phyloP scores from a whole-genome alignment of 768 basidiomycete genomes.

The Boletus insuetus region DNA sequence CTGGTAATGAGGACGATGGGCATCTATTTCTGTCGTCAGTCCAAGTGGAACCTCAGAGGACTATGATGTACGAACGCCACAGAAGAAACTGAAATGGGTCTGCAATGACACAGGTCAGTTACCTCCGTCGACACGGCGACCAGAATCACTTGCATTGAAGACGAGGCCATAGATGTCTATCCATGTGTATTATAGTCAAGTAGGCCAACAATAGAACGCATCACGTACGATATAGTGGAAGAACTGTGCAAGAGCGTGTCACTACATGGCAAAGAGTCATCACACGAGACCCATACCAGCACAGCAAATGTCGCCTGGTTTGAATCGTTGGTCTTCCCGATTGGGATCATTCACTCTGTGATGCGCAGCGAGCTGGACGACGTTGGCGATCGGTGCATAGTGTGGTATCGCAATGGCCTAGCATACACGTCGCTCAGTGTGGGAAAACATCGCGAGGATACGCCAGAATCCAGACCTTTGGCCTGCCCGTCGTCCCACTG shows the following conservation, averaged over 20 bases:
- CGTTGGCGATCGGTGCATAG: constrained; percentile 55
- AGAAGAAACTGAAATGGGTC: constrained; percentile 58
- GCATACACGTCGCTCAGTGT: background rate
- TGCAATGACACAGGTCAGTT: constrained; percentile 26
- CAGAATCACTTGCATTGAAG: constrained; percentile 43
- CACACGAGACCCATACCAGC: constrained; percentile 43
- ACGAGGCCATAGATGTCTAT: constrained; percentile 68
- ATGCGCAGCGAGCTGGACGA: constrained; percentile 58
- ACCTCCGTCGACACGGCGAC: background rate
- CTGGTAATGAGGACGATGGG: constrained; percentile 44
- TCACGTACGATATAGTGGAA: constrained; percentile 60
- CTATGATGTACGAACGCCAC: constrained; percentile 42
- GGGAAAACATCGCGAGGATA: background rate
- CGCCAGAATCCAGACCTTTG: constrained; percentile 48
- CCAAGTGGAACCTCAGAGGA: background rate
- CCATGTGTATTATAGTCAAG: background rate
- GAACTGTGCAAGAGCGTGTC: constrained; percentile 35
- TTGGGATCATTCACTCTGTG: constrained; percentile 44
- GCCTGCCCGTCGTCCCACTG: constrained; percentile 72
- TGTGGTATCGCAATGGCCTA: constrained; percentile 64
- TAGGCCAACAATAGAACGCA: background rate
- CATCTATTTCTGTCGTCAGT: constrained; percentile 38
- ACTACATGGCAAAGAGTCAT: background rate
- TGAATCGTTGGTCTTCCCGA: constrained; percentile 50
- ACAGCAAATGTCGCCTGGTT: constrained; percentile 58